Evolutionary conservation across 257 asterid genomes (phyloP), one percentile per base, ranked within the genome.

Genomic region (Capsicum pubescens): DNA sequence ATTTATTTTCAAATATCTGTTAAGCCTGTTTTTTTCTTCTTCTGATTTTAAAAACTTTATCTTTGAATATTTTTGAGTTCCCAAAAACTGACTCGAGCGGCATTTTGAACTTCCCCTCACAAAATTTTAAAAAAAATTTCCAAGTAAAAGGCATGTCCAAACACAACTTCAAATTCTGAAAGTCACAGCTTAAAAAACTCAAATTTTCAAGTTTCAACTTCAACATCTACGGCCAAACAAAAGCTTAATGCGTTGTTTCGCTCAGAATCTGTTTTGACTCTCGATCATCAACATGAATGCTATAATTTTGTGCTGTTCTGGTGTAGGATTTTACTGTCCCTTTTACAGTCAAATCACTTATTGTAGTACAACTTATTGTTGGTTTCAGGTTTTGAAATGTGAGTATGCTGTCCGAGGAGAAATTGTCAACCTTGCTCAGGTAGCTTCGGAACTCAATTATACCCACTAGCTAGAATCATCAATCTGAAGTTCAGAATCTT

Each of bases 401-500:
- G 97, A 96, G 79, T 94, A 96, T 90, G 99, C 99, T 67, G 98
- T 96, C 69, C 99, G 99, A 11, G 99, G 99, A 64, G 99, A 96
- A 84, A 93, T 96, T 55, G 99, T 96, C 84, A 89, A 87, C 82
- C 92, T 93, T 84, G 99, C 99, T 66, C 99, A 96, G 97, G 99
- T 94, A 88, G 76, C 54, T 81, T 57, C 17, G 21, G n/a, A 52
- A 76, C 5, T 76, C 26, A 5, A 54, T 76, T 26, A 50, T 54
- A 5, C 48, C 1, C 8, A 13, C 15, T 26, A 52, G 64, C 8
- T 76, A 14, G 48, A 52, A 6, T 52, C 26, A 52, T 52, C 48
- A 52, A 76, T 5, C 21, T 52, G 63, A 52, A 76, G 8, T 74
- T 76, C 48, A 26, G 14, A 76, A 74, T 74, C 81, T 76, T 52